Conservation (phyloP, 805 yeast species). For the Yarrowia sp. region DNA sequence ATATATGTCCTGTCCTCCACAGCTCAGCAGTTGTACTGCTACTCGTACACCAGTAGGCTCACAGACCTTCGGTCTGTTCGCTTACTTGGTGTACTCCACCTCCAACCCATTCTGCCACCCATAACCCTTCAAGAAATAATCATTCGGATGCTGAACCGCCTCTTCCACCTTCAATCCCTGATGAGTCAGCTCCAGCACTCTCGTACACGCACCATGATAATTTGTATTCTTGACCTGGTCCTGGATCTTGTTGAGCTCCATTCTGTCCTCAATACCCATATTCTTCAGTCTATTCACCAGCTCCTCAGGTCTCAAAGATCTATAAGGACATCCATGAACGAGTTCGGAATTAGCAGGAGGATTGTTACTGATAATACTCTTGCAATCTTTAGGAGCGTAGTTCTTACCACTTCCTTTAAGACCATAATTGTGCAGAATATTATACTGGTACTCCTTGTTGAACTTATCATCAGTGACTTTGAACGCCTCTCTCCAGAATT, state of each 20-base stretch:
- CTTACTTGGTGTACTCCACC: slow-evolving; percentile 6
- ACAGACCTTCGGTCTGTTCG: too few species aligned
- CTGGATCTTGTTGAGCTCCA: slow-evolving; percentile 56
- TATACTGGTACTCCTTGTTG: slow-evolving; percentile 84
- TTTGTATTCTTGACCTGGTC: slow-evolving; percentile 68
- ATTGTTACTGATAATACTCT: slow-evolving; percentile 60
- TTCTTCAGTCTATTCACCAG: slow-evolving; percentile 54
- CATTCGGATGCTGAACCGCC: slow-evolving; percentile 79
- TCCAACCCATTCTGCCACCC: not conserved
- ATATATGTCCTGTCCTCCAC: not conserved
- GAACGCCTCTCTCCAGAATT: slow-evolving; percentile 79
- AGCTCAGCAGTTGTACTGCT: too few species aligned
- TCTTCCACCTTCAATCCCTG: slow-evolving; percentile 44
- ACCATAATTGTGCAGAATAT: slow-evolving; percentile 86
- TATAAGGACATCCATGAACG: slow-evolving; percentile 87
- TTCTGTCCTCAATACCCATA: slow-evolving; percentile 63
- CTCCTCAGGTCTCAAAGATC: slow-evolving; percentile 67
- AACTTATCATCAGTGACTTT: slow-evolving; percentile 63
- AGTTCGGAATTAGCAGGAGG: slow-evolving; percentile 69
- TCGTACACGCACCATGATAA: slow-evolving; percentile 83
- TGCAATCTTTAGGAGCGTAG: slow-evolving; percentile 84
- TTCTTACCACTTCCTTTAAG: slow-evolving; percentile 85
- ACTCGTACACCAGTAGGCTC: too few species aligned
- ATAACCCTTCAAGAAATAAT: slow-evolving; percentile 65
- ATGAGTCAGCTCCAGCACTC: slow-evolving; percentile 75